Evolutionary conservation across 352 stramenopile species (phyloP), one percentile per base, ranked within the genome.

Genomic region (Globisporangium megalacanthum): DNA sequence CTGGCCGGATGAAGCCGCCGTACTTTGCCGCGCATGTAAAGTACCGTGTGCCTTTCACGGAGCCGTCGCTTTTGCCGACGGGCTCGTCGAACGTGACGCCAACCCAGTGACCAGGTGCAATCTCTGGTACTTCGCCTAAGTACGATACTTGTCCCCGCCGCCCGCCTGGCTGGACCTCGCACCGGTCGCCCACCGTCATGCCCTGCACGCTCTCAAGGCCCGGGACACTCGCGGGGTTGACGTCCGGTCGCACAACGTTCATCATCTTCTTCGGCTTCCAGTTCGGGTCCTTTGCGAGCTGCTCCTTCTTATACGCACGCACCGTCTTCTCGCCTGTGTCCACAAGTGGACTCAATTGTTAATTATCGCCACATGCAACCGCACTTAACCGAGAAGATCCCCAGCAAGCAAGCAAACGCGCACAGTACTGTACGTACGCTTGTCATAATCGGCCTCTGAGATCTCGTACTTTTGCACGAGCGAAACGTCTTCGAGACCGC

Each of bases 391-490:
- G 0, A 52, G 25, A 29, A 29, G 25, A 4, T 29, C 25, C 25
- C n/a, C 35, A 33, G 17, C 22, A 48, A 29, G 25, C 35, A 22
- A 17, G 20, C 11, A 25, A 15, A 36, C 35, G 10, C 10, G 10
- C 35, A 39, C 35, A 13, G 35, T 39, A 39, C 35, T 39, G 35
- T 39, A 3, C 35, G 52, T 80, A 94, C 96, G 88, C 57, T 98
- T 98, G 72, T 99, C 79, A 75, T 99, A 99, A 62, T 99, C 96
- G 45, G 98, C 96, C 49, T 99, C 97, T 0, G 79, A 95, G 77
- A 99, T 99, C 62, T 89, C 70, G 73, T 99, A 99, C 77, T 99
- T 99, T 59, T 98, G 64, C 22, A 99, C 85, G 48, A 99, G 80
- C 9, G 88, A 95, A 10, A 97, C 88, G 69, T 99, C 94, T 66